Percentiles rank a stretch among this genome's conserved stretches.
Conservation (phyloP, 257 asterid genomes). For the Scutellaria minor region DNA sequence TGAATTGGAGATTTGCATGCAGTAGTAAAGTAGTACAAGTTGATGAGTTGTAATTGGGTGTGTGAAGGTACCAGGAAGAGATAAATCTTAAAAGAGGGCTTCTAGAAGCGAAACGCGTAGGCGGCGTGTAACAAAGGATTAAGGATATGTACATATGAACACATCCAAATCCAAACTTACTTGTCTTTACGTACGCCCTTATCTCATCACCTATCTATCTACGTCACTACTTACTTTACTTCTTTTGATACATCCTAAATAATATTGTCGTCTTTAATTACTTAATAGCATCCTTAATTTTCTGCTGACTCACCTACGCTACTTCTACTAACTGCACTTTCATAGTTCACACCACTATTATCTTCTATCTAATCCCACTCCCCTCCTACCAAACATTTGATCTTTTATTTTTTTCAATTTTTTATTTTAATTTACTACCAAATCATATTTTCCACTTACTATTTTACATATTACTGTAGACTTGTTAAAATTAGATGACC, state of each 20-base stretch:
- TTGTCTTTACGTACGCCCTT: conserved; percentile 20
- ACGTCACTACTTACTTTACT: background rate
- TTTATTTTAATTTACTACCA: background rate
- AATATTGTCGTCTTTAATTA: background rate
- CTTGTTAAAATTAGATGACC: too few species aligned
- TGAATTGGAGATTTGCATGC: too few species aligned
- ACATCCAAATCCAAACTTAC: background rate
- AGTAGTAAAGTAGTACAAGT: too few species aligned
- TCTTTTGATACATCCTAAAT: background rate
- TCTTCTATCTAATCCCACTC: background rate
- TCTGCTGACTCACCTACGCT: too few species aligned
- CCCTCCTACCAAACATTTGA: too few species aligned
- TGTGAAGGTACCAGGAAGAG: too few species aligned
- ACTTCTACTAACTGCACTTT: background rate
- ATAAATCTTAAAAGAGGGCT: background rate
- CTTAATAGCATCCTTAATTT: too few species aligned
- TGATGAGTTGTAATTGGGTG: too few species aligned
- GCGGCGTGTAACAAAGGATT: background rate
- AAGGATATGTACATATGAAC: too few species aligned
- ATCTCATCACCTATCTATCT: conserved; percentile 27
- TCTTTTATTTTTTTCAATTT: background rate
- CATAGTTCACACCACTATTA: background rate
- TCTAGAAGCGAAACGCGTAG: conserved; percentile 3
- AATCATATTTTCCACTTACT: too few species aligned
- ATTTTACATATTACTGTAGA: too few species aligned